Conservation (phyloP, 768 basidiomycete species). For the Baorangia bicolor region DNA sequence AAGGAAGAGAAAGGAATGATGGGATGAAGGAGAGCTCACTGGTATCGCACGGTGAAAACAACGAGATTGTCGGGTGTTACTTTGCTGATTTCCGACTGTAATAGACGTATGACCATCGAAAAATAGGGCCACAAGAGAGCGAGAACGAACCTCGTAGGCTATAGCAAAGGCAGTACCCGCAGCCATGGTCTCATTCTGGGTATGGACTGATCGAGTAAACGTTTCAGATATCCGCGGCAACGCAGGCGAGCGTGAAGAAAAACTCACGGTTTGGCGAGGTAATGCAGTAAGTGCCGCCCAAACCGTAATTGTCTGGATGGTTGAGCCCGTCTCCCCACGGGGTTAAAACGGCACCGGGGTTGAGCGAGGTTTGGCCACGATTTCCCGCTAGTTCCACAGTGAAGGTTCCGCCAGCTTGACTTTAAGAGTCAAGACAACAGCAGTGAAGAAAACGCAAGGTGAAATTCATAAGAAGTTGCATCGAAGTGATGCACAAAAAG, state of each 20-base stretch:
- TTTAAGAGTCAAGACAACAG: background rate
- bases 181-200: slow-evolving; percentile 7
- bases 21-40: slow-evolving; percentile 3
- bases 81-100: background rate
- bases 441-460: background rate
- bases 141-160: slow-evolving; percentile 13
- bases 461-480: background rate
- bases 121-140: background rate
- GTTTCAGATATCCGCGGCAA: background rate
- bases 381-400: slow-evolving; percentile 6
- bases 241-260: background rate
- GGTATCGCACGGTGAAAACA: background rate
- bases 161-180: slow-evolving; percentile 10
- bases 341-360: fast-evolving
- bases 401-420: background rate
- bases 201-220: slow-evolving; percentile 8
- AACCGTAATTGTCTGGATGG: background rate
- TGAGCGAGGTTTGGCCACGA: background rate
- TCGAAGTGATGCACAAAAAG: background rate
- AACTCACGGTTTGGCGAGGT: slow-evolving; percentile 13
- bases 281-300: background rate
- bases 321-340: slow-evolving; percentile 1
- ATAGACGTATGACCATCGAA: background rate
- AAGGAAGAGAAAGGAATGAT: background rate
- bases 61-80: background rate